phyloP scores from a whole-genome alignment of 2,329 filamentous ascomycete species.

The Domatiomyces catenatus region DNA sequence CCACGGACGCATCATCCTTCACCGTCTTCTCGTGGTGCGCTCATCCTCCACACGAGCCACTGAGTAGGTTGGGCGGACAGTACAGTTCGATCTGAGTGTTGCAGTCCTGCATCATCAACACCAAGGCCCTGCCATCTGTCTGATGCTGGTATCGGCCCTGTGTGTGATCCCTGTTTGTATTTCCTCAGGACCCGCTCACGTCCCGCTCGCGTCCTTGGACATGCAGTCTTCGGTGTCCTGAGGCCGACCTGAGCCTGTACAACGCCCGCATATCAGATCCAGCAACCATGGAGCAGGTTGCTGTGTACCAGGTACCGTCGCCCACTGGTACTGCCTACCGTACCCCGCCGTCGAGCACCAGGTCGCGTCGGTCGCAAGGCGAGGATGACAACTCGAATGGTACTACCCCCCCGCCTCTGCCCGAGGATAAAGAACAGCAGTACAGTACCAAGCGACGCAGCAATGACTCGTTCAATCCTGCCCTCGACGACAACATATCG shows the following conservation, averaged over 20 bases:
- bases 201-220: neutral
- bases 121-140: neutral
- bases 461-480: conserved; percentile 22
- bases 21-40: neutral
- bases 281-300: conserved; percentile 19
- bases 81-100: neutral
- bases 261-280: neutral
- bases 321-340: conserved; percentile 58
- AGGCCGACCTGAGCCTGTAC: neutral
- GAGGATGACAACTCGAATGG: conserved; percentile 36
- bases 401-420: conserved; percentile 42
- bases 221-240: neutral
- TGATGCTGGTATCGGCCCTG: neutral
- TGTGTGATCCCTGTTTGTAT: neutral
- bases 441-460: conserved; percentile 25
- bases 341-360: conserved; percentile 40
- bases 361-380: conserved; percentile 50
- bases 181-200: neutral
- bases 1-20: neutral
- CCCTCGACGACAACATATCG: conserved; percentile 50
- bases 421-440: conserved; percentile 20
- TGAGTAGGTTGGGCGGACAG: neutral
- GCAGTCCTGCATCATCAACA: neutral
- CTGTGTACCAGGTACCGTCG: conserved; percentile 48
- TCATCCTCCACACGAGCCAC: neutral